phyloP scores from a whole-genome alignment of 352 stramenopile genomes.

The Phytopythium sindhum region DNA sequence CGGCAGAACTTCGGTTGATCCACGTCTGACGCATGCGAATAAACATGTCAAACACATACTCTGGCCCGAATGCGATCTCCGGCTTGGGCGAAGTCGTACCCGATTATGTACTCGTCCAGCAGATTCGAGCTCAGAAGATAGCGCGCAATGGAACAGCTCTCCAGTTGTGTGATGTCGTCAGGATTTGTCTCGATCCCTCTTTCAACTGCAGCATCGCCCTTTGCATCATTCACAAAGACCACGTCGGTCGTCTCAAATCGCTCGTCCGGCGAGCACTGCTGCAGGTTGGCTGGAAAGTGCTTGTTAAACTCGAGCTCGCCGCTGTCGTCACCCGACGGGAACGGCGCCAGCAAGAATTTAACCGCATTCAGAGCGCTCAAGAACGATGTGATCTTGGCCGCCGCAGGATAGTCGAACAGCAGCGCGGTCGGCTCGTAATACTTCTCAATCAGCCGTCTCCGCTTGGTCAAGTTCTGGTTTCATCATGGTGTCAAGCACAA shows the following conservation, averaged over 20 bases:
- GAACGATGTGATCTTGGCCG: constrained; percentile 47
- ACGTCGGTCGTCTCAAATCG: constrained; percentile 27
- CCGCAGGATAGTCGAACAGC: constrained; percentile 62
- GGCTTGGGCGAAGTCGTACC: constrained; percentile 23
- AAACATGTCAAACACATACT: not conserved
- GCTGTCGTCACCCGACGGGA: constrained; percentile 17
- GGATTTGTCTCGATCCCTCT: constrained; percentile 26
- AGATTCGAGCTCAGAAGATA: constrained; percentile 36
- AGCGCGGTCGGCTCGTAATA: constrained; percentile 61
- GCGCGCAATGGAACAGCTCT: constrained; percentile 49
- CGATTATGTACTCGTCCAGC: constrained; percentile 37
- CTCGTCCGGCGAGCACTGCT: constrained; percentile 47
- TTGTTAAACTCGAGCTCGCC: constrained; percentile 10
- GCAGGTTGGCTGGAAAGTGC: constrained; percentile 43
- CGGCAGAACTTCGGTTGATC: not conserved
- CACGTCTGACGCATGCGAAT: not conserved
- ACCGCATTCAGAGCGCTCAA: constrained; percentile 72
- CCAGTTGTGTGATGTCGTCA: constrained; percentile 46
- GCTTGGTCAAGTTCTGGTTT: constrained; percentile 64
- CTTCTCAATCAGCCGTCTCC: constrained; percentile 48
- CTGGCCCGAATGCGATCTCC: too few relatives aligned
- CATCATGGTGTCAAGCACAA: not conserved
- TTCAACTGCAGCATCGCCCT: constrained; percentile 28
- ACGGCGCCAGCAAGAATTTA: constrained; percentile 45
- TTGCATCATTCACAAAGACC: constrained; percentile 8